Conservation (phyloP, 179 eudicot species). For the Camellia oleifera region DNA sequence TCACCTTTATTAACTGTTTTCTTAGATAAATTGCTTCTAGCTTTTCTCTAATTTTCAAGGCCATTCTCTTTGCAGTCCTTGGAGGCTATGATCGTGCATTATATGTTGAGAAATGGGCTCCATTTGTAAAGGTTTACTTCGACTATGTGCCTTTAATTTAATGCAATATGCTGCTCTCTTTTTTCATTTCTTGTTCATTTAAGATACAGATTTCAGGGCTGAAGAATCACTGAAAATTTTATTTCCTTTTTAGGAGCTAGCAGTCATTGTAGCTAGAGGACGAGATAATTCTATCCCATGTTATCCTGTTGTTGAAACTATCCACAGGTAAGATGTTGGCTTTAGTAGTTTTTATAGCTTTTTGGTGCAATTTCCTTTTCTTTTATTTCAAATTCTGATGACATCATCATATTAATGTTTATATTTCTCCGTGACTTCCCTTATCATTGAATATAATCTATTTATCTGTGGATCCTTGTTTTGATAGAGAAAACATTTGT, state of each 20-base stretch:
- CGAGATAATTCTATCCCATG: constrained; percentile 68
- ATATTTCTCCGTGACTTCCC: not conserved
- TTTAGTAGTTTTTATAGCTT: not conserved
- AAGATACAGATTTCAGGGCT: not conserved
- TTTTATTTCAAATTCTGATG: not conserved
- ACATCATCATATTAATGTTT: constrained; percentile 6
- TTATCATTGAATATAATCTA: not conserved
- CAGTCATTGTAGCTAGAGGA: constrained; percentile 97
- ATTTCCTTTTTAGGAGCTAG: constrained; percentile 22
- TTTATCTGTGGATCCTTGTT: not conserved
- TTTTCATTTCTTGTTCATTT: not conserved
- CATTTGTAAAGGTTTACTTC: constrained; percentile 83
- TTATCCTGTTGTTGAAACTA: constrained; percentile 91
- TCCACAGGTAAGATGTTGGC: constrained; percentile 59
- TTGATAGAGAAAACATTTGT: constrained; percentile 78
- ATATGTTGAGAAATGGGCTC: constrained; percentile 97
- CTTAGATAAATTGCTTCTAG: not conserved
- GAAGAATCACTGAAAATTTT: not conserved
- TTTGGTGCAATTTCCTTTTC: constrained; percentile 10
- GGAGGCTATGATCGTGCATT: constrained; percentile 88
- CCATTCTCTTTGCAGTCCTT: constrained; percentile 49
- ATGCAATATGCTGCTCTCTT: not conserved
- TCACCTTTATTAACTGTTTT: not conserved
- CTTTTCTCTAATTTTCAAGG: constrained; percentile 5
- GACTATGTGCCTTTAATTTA: not conserved